A percentile compares a stretch with the other conserved stretches of the same genome.
phyloP scores from a whole-genome alignment of 1,284 basidiomycete genomes.

The Rhizoctonia solani region DNA sequence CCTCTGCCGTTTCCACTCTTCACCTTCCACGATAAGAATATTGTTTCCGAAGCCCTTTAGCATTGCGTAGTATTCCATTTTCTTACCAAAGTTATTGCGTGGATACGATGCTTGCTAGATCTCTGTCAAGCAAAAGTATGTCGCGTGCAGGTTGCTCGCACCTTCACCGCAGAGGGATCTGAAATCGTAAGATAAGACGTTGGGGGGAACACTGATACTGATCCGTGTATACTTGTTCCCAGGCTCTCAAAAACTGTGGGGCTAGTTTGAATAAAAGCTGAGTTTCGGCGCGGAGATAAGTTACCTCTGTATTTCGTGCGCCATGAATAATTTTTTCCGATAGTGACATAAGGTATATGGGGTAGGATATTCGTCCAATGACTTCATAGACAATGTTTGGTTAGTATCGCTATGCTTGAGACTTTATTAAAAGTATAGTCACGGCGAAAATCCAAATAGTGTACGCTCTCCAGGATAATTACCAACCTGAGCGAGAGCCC shows the following conservation, averaged over 20 bases:
- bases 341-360: neutral
- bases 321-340: neutral
- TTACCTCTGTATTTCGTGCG: too few species aligned
- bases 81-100: neutral
- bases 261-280: neutral
- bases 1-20: slow-evolving; percentile 6
- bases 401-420: too few species aligned
- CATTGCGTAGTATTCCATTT: neutral
- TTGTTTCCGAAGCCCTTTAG: slow-evolving; percentile 1
- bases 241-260: slow-evolving; percentile 1
- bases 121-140: too few species aligned
- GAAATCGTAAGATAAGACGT: neutral
- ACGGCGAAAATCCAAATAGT: neutral
- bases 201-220: neutral
- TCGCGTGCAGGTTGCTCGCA: too few species aligned
- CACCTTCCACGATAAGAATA: neutral
- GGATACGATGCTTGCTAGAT: neutral
- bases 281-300: too few species aligned
- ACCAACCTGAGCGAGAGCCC: neutral
- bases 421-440: too few species aligned
- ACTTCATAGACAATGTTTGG: neutral
- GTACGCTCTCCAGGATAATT: neutral
- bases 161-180: neutral
- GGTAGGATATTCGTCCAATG: neutral
- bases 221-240: neutral